Evolutionary conservation across 306 rosid genomes (phyloP).

Genomic region (Lupinus albus): DNA sequence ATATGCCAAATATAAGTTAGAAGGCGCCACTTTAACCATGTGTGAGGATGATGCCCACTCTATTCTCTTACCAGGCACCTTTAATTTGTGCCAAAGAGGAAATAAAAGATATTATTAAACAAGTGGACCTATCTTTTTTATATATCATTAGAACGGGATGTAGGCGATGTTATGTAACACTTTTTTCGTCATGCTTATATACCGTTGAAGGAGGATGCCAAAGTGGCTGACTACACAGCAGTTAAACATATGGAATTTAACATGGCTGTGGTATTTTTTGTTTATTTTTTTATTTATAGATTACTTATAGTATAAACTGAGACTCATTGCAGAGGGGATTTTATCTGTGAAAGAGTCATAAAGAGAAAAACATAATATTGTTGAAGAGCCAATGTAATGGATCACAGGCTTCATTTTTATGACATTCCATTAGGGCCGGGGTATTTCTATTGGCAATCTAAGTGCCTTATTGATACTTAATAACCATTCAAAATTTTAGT

Average conservation of each 20-base stretch:
- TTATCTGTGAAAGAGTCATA: too few relatives aligned
- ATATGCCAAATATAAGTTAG: slow-evolving; percentile 11
- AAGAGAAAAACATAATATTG: too few relatives aligned
- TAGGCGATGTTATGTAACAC: neutral
- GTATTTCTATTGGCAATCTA: too few relatives aligned
- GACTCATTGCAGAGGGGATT: too few relatives aligned
- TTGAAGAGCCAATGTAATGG: neutral
- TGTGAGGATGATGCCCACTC: neutral
- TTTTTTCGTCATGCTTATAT: neutral
- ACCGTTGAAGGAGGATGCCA: slow-evolving; percentile 2
- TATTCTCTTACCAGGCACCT: neutral
- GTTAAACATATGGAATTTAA: neutral
- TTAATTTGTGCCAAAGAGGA: slow-evolving; percentile 5
- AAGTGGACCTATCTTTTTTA: neutral
- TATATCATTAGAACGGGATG: slow-evolving; percentile 4
- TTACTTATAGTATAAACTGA: neutral
- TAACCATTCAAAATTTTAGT: too few relatives aligned
- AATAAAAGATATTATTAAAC: neutral
- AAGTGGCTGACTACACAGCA: neutral
- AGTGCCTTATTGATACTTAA: too few relatives aligned
- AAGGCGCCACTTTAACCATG: neutral
- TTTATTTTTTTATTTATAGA: too few relatives aligned
- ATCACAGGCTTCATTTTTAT: slow-evolving; percentile 8
- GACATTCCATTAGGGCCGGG: neutral
- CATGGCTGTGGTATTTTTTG: neutral